Evolutionary conservation across 768 basidiomycete species (phyloP).

Genomic region (Leccinum subgranulosum): DNA sequence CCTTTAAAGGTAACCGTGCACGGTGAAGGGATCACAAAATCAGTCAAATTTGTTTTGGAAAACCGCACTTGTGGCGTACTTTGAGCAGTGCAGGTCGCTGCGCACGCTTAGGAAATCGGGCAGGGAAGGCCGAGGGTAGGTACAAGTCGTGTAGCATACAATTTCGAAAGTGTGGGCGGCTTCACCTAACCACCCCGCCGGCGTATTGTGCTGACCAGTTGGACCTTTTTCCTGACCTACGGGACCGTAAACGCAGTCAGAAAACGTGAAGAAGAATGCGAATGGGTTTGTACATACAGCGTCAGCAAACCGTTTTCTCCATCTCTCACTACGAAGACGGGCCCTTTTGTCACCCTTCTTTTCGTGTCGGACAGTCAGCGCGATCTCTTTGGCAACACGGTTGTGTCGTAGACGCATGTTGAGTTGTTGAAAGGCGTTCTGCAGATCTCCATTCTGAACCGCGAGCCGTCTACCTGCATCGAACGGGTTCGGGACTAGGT

Average conservation of each 20-base stretch:
- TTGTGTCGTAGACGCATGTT: constrained; percentile 53
- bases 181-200: constrained; percentile 58
- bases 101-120: constrained; percentile 2
- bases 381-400: constrained; percentile 49
- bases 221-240: constrained; percentile 83
- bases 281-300: constrained; percentile 48
- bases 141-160: constrained; percentile 9
- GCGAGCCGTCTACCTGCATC: constrained; percentile 58
- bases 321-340: constrained; percentile 70
- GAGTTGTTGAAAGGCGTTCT: constrained; percentile 46
- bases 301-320: constrained; percentile 76
- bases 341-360: constrained; percentile 80
- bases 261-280: constrained; percentile 7
- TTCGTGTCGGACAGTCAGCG: constrained; percentile 62
- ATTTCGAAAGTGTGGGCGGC: background rate
- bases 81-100: constrained; percentile 11
- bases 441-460: constrained; percentile 44
- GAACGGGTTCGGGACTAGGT: constrained; percentile 4
- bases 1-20: constrained; percentile 17
- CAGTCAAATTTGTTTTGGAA: constrained; percentile 7
- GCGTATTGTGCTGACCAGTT: constrained; percentile 75
- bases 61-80: constrained; percentile 8
- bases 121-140: constrained; percentile 1
- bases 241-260: constrained; percentile 14
- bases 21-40: constrained; percentile 4